Percentiles rank a stretch among this genome's conserved stretches.
Evolutionary conservation across 164 flowering plant species (phyloP).

Genomic region (Liquidambar formosana): DNA sequence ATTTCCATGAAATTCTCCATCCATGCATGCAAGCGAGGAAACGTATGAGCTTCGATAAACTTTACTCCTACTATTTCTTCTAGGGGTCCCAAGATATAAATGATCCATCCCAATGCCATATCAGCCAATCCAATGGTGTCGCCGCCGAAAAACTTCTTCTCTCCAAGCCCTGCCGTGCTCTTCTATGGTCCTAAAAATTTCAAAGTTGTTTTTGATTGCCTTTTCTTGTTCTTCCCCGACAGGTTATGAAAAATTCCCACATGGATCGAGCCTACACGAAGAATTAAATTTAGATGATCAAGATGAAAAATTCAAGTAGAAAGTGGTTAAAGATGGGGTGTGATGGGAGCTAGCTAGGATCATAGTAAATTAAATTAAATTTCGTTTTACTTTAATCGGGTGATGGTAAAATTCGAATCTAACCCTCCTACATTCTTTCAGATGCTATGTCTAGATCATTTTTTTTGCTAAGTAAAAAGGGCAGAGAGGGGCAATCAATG

Average conservation of each 20-base stretch:
- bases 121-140: conserved; percentile 19
- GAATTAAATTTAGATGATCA: background rate
- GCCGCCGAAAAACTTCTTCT: conserved; percentile 23
- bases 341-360: too few species aligned
- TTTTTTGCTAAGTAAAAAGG: too few species aligned
- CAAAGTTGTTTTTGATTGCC: conserved; percentile 5
- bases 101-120: conserved; percentile 20
- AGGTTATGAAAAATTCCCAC: background rate
- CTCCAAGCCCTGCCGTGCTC: conserved; percentile 13
- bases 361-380: too few species aligned
- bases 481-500: too few species aligned
- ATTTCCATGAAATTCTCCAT: conserved; percentile 10
- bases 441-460: too few species aligned
- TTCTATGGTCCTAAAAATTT: conserved; percentile 14
- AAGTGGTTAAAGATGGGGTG: too few species aligned
- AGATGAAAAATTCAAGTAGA: too few species aligned
- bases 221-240: conserved; percentile 19
- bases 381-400: too few species aligned
- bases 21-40: conserved; percentile 27
- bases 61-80: conserved; percentile 9
- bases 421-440: too few species aligned
- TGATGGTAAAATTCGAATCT: too few species aligned
- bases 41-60: conserved; percentile 8
- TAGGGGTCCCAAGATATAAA: conserved; percentile 6
- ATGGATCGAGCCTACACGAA: background rate